Evolutionary conservation across 192 early-diverging fungal species (phyloP), one percentile per base, ranked within the genome.

Genomic region (Chytriomyces sp.): DNA sequence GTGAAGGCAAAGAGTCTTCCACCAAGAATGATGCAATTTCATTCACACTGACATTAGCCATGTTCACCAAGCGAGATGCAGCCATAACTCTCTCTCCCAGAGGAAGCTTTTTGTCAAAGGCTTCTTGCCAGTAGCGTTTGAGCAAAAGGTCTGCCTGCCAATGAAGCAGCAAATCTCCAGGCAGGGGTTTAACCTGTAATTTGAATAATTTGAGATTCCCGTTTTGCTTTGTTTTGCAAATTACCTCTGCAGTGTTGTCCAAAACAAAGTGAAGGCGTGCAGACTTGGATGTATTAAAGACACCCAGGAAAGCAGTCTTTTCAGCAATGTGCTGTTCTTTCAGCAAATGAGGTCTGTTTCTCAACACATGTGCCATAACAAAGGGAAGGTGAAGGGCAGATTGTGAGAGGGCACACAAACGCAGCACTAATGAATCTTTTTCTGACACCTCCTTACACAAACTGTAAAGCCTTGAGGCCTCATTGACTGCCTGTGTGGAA

Each of bases 61-160:
- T 59, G 12, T 60, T 5, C 55, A 71, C 60, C 69, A 71, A 38
- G 26, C 57, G 8, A 5, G 69, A 60, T n/a, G 57, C 44, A 17
- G 69, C 56, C 32, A 49, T 6, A 40, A 71, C 58, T 10, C 69
- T 6, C 17, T 58, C 58, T 28, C 31, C 39, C 69, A 71, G 38
- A 31, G 69, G 57, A 19, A 71, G 31, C 2, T 7, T 59, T 34
- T 37, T 39, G 34, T 71, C 41, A 1, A 59, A 33, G 4, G 69
- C 69, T 5, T 71, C 58, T 7, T 14, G 22, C 28, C 17, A 19
- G 41, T 59, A 71, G 12, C 55, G 19, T 14, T 37, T 33, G 14
- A 22, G 38, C 26, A 71, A 28, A 26, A 39, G 37, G 14, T 60
- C 57, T 25, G 33, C 34, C 37, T 71, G 69, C 69, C 56, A 71